Conservation (phyloP, 306 rosid genomes). For the Prunus persica region Prunus_persica_NCBIv2 NC_034012.1:3284501-3285000, state of each 20-base stretch:
- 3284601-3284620: constrained; percentile 52
- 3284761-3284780: constrained; percentile 55
- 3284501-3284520: constrained; percentile 90
- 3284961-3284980: constrained; percentile 56
- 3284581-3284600: constrained; percentile 63
- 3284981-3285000: constrained; percentile 69
- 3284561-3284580: constrained; percentile 89
- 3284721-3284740: constrained; percentile 60
- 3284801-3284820: constrained; percentile 67
- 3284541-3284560: constrained; percentile 97
- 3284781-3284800: constrained; percentile 58
- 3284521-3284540: constrained; percentile 89
- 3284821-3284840: constrained; percentile 67
- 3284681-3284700: constrained; percentile 65
- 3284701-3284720: constrained; percentile 64
- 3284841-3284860: constrained; percentile 52
- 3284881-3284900: constrained; percentile 44
- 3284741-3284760: constrained; percentile 38
- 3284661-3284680: constrained; percentile 60
- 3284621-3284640: constrained; percentile 78
- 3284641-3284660: constrained; percentile 62
- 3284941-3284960: constrained; percentile 66
- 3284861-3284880: constrained; percentile 49
- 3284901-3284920: constrained; percentile 49
- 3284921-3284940: constrained; percentile 65